A percentile compares a stretch with the other conserved stretches of the same genome.
Conservation (phyloP, 306 rosid species). For the Glycyrrhiza uralensis region DNA sequence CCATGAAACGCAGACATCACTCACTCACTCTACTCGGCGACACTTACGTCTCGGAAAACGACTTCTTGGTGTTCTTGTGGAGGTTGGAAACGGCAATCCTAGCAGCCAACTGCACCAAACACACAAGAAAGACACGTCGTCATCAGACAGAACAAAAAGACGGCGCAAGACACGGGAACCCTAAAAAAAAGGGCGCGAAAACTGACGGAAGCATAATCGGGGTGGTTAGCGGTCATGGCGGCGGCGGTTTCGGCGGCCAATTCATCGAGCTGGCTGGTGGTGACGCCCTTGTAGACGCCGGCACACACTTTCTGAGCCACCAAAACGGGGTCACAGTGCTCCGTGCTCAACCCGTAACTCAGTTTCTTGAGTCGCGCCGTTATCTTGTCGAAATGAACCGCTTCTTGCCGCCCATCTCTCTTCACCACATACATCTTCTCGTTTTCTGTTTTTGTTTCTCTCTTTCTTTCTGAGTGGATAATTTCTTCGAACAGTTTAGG, state of each 20-base stretch:
- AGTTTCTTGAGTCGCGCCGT: conserved; percentile 90
- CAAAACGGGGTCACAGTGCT: conserved; percentile 84
- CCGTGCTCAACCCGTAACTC: conserved; percentile 79
- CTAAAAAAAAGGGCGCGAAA: not conserved
- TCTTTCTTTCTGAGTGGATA: not conserved
- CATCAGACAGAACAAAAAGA: too few relatives aligned
- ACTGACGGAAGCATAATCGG: conserved; percentile 88
- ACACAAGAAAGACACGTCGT: not conserved
- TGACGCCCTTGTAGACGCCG: conserved; percentile 91
- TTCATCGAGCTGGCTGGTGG: conserved; percentile 94
- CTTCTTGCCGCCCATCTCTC: conserved; percentile 87
- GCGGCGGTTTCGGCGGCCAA: conserved; percentile 98
- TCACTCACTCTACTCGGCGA: not conserved
- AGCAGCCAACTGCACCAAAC: conserved; percentile 66
- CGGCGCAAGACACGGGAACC: not conserved
- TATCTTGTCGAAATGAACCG: conserved; percentile 92
- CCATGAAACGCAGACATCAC: rapidly evolving
- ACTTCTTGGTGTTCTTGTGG: conserved; percentile 71
- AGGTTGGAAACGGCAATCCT: conserved; percentile 77
- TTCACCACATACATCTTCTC: conserved; percentile 72
- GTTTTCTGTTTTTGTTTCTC: not conserved
- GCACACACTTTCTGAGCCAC: conserved; percentile 95
- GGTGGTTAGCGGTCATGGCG: conserved; percentile 85
- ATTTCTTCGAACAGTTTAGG: conserved; percentile 52
- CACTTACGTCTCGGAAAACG: conserved; percentile 74